Base-by-base conservation (phyloP, 2,329 filamentous ascomycete species). In the Colletotrichum navitas region DNA sequence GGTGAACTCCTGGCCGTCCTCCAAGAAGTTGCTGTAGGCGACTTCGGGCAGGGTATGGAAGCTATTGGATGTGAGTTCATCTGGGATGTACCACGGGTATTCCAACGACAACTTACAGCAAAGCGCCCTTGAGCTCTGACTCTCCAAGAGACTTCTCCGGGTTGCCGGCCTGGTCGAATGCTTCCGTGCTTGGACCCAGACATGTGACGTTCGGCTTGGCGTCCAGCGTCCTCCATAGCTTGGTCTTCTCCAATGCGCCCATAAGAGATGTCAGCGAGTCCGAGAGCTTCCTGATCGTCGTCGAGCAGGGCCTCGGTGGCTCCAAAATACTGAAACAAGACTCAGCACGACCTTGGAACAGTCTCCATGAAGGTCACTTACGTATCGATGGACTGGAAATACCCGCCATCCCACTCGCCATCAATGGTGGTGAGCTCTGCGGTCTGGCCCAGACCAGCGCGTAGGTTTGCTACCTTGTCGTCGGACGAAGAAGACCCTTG, bases 351-450 rank as follows among this genome's bases (percentile, higher is more conserved):
- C 7, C 21, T 43, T 11, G 21, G 5, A 1, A 32, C 14, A 47
- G 12, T 21, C 18, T 26, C 45, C 43, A 2, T 29, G 3, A 1
- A 58, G 16, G n/a, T n/a, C 2, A 64, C 74, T 71, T 39, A 76
- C 74, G 54, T 72, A 54, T 76, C 69, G 21, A 77, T 67, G 54
- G 75, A 65, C 47, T 77, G 75, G 63, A 75, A 73, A 6, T 60
- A 72, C 29, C 75, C 75, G 7, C 73, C 63, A 12, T 73, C 66
- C 75, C 76, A 76, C 26, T 29, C 12, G 0, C 68, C 73, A 41
- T 77, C 72, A 18, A 76, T 63, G 10, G 66, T 32, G 1, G 59
- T 71, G 24, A 75, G 32, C 56, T 52, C 36, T 3, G 60, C 62
- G 8, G 34, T 63, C 56, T 71, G 55, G 24, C 71, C 74, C 49